These are phyloP conservation scores for Buxus sempervirens DNA, from an alignment of 164 flowering plant species.

Conservation along the genomic window DNA sequence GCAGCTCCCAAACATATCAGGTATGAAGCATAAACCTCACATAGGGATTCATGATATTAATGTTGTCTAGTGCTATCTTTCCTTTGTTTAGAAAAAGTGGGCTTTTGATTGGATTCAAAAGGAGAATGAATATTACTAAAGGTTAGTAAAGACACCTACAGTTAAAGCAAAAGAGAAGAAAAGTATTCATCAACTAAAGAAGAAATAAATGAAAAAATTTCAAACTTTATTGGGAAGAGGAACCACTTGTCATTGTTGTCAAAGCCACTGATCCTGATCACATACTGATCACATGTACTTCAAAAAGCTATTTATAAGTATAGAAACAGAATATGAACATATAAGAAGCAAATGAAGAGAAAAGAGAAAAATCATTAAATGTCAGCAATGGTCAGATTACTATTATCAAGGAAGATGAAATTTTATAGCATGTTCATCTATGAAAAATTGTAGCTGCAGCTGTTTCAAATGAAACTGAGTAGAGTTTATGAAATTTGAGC, in stretches of 20 bases:
- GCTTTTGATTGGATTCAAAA: constrained; percentile 28
- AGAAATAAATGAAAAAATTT: not conserved
- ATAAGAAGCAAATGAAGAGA: not conserved
- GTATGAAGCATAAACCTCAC: constrained; percentile 17
- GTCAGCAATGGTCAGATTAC: not conserved
- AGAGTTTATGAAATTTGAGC: not conserved
- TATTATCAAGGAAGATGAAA: not conserved
- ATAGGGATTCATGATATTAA: constrained; percentile 24
- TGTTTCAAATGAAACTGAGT: not conserved
- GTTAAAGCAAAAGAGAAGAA: constrained; percentile 17
- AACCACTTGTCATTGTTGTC: not conserved
- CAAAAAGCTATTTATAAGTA: not conserved
- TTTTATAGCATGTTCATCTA: not conserved
- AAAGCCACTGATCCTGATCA: not conserved
- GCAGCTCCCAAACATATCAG: constrained; percentile 10
- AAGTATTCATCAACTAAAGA: constrained; percentile 10
- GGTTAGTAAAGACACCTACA: constrained; percentile 14
- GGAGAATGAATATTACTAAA: constrained; percentile 10
- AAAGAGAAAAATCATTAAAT: not conserved
- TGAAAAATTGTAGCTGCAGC: too few relatives aligned
- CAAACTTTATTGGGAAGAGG: constrained; percentile 26
- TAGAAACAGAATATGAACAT: not conserved
- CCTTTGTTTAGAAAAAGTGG: constrained; percentile 14
- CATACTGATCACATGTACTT: not conserved
- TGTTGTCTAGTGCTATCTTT: constrained; percentile 28